Base-by-base conservation (phyloP, 2,329 filamentous ascomycete genomes). In the Sarocladiaceae sp. region DNA sequence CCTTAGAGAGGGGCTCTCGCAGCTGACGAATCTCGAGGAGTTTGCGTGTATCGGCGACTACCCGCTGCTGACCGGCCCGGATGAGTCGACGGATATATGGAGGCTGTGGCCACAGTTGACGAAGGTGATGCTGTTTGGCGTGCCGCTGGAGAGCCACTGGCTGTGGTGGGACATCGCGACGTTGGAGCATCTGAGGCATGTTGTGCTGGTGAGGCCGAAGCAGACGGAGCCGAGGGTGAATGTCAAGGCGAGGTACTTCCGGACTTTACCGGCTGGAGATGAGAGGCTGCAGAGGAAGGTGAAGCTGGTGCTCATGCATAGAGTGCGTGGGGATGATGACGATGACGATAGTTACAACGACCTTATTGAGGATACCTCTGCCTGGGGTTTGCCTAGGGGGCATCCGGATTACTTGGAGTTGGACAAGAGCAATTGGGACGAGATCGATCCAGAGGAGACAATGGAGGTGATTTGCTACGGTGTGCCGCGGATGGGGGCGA, bases 31-130 rank as follows among this genome's bases (percentile, higher is more conserved):
- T 24, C 57, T 76, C 7, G 67, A 75, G 46, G 69, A 74, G 50
- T 70, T 76, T 45, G 65, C 68, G 33, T 70, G 66, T 51, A 58
- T 72, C 16, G 62, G 60, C 6, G 69, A 73, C 41, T 72, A 73
- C 48, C 62, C 72, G 4, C 61, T 58, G n/a, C 51, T 73, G 45
- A 58, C n/a, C n/a, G n/a, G n/a, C n/a, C 48, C 54, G 2, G 55
- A 62, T 24, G 56, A 58, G 19, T 51, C 59, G 15, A 59, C 60
- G 9, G 61, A 66, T 42, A 52, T 70, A 3, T 74, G 70, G 71
- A 57, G 57, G 26, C 44, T 61, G 9, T 74, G 69, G 67, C 64
- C 63, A 6, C 58, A 62, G 4, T 57, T 75, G 19, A 57, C 56
- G 53, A 61, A 60, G 2, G 55, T 76, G 13, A 65, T 62, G 29